Evolutionary conservation across 116 monocot species (phyloP).

Genomic region (Zostera marina): DNA sequence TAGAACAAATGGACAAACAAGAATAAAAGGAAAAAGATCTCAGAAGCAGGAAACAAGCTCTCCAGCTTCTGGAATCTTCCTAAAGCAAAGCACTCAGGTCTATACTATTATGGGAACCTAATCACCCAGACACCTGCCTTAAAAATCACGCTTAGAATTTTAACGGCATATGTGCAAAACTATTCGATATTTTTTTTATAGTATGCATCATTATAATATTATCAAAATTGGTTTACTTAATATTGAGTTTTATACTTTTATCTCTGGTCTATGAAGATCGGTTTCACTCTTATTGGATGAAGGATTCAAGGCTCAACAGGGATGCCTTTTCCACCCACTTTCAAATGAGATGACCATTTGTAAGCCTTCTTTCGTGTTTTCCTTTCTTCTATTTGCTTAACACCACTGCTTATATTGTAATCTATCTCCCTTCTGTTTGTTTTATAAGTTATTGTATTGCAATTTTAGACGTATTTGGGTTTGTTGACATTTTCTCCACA

Average conservation of each 20-base stretch:
- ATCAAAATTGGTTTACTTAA: background rate
- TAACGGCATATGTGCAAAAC: background rate
- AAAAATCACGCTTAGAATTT: background rate
- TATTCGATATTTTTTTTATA: background rate
- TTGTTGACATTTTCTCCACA: background rate
- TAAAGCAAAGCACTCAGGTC: too few relatives aligned
- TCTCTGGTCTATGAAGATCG: slow-evolving; percentile 27
- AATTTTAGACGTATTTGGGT: background rate
- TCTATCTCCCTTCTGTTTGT: background rate
- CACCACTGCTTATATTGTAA: background rate
- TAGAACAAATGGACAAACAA: too few relatives aligned
- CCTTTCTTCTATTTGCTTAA: background rate
- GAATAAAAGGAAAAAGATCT: too few relatives aligned
- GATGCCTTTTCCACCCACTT: slow-evolving; percentile 83
- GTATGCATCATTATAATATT: background rate
- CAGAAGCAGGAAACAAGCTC: too few relatives aligned
- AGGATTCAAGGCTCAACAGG: slow-evolving; percentile 63
- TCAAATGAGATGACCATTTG: slow-evolving; percentile 88
- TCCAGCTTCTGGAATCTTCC: too few relatives aligned
- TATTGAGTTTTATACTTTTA: slow-evolving; percentile 4
- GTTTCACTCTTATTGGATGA: slow-evolving; percentile 84
- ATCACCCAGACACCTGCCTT: too few relatives aligned
- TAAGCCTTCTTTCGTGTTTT: slow-evolving; percentile 16
- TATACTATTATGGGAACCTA: too few relatives aligned
- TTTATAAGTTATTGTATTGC: too few relatives aligned